Conservation (phyloP, 345 rosid genomes). For the Lumnitzera racemosa region DNA sequence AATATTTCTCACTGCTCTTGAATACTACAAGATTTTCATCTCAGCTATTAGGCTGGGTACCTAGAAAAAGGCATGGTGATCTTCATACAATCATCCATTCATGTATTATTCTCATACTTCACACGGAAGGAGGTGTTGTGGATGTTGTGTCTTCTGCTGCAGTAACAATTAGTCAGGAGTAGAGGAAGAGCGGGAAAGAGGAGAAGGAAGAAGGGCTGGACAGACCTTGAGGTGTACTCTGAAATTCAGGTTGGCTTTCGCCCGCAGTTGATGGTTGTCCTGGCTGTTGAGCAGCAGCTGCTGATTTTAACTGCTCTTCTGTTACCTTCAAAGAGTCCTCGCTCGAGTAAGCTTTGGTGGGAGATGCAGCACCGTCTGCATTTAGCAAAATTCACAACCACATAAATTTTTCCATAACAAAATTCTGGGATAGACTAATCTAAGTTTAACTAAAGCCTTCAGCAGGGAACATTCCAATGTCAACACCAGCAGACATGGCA, state of each 20-base stretch:
- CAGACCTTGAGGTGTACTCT: constrained; percentile 17
- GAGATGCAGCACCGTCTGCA: constrained; percentile 51
- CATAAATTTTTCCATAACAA: background rate
- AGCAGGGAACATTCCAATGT: too few relatives aligned
- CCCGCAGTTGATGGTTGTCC: constrained; percentile 19
- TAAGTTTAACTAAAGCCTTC: background rate
- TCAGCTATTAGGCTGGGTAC: too few relatives aligned
- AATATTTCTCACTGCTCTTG: too few relatives aligned
- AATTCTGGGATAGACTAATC: background rate
- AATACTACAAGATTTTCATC: too few relatives aligned
- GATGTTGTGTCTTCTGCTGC: constrained; percentile 31
- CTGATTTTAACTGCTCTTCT: constrained; percentile 79
- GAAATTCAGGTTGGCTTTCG: constrained; percentile 31
- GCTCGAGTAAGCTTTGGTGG: constrained; percentile 50
- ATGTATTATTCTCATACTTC: constrained; percentile 31
- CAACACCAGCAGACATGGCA: too few relatives aligned
- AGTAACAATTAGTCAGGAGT: constrained; percentile 14
- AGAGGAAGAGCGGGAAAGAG: background rate
- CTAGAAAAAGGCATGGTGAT: background rate
- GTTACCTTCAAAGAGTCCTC: constrained; percentile 77
- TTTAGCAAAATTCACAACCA: constrained; percentile 2
- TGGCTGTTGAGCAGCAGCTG: constrained; percentile 31
- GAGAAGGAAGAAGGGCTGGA: background rate
- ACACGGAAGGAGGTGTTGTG: constrained; percentile 36
- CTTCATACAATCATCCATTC: constrained; percentile 5